Conservation (phyloP, 208 protist genomes). For the Leishmania tropica region DNA sequence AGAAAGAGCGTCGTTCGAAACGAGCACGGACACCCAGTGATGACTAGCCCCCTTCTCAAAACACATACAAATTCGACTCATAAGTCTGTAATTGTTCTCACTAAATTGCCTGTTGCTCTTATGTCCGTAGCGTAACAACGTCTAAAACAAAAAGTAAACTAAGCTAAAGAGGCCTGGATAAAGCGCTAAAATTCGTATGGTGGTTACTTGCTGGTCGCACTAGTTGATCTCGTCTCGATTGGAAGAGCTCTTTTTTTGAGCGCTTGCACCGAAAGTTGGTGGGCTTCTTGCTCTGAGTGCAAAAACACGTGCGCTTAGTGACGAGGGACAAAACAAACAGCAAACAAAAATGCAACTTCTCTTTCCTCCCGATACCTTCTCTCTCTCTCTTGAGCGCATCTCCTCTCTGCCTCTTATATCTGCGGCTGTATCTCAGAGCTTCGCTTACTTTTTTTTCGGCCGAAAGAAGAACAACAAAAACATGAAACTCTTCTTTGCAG, state of each 20-base stretch:
- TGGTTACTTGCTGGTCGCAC: background rate
- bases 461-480: background rate
- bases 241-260: conserved; percentile 9
- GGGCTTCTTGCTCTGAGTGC: background rate
- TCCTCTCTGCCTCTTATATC: background rate
- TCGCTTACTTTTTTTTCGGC: background rate
- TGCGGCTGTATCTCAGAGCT: background rate
- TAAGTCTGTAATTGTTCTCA: background rate
- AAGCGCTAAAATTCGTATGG: background rate
- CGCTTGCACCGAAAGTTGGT: too few relatives aligned
- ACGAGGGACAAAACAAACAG: background rate
- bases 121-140: conserved; percentile 1
- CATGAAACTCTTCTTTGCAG: conserved; percentile 14
- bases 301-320: background rate
- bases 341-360: background rate
- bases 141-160: conserved; percentile 10
- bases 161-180: background rate
- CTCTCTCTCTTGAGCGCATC: background rate
- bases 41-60: conserved; percentile 24
- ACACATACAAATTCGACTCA: background rate
- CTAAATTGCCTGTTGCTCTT: background rate
- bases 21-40: conserved; percentile 25
- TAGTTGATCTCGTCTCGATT: background rate
- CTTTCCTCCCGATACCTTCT: background rate
- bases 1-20: conserved; percentile 23